Conservation (phyloP, 139 green algal genomes). For the Nannochloris sp. region DNA sequence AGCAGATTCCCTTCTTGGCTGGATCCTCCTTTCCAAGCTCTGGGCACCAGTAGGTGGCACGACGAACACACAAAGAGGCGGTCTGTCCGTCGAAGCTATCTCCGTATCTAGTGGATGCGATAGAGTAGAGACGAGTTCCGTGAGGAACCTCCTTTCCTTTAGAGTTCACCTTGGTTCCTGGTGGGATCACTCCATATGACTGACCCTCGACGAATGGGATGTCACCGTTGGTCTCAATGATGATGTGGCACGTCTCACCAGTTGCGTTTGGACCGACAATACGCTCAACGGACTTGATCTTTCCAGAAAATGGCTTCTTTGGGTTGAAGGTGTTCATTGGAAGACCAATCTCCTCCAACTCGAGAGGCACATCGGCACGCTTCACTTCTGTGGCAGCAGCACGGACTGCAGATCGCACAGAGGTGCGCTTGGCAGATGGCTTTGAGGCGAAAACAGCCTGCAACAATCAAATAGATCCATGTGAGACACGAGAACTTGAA, state of each 20-base stretch:
- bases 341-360: constrained; percentile 67
- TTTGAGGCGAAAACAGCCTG: too few species aligned
- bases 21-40: constrained; percentile 57
- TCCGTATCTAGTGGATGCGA: constrained; percentile 91
- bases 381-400: constrained; percentile 10
- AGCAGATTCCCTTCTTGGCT: constrained; percentile 90
- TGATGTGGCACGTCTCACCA: constrained; percentile 76
- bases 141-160: constrained; percentile 92
- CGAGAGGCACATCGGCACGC: constrained; percentile 38
- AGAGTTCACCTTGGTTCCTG: constrained; percentile 90
- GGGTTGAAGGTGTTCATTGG: constrained; percentile 85
- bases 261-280: constrained; percentile 92
- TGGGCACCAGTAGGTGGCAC: constrained; percentile 79
- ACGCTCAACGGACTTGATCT: constrained; percentile 80
- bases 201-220: constrained; percentile 98
- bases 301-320: constrained; percentile 39
- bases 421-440: too few species aligned
- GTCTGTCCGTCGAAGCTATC: constrained; percentile 94
- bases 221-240: constrained; percentile 88
- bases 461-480: too few species aligned
- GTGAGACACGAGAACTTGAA: too few species aligned
- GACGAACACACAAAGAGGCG: constrained; percentile 91
- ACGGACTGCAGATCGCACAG: background rate
- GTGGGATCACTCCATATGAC: constrained; percentile 96
- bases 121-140: constrained; percentile 96